Evolutionary conservation across 352 stramenopile species (phyloP), one percentile per base, ranked within the genome.

Genomic region (Peronospora farinosa): DNA sequence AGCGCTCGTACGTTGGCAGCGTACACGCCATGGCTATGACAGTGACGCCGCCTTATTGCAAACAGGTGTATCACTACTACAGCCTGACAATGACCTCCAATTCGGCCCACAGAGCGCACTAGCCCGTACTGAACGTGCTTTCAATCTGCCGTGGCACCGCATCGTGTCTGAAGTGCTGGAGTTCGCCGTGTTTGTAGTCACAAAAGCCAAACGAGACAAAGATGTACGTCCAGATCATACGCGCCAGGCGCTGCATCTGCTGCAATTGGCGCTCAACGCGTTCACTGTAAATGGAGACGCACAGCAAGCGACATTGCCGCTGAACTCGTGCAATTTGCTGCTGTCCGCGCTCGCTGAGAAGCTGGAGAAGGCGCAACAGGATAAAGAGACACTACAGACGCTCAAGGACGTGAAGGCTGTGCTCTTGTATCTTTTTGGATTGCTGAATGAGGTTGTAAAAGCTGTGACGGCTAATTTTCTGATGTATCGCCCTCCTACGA

Each of bases 401-500:
- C 51, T 89, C 3, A 43, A 55, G 11, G 76, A 88, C 31, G 77
- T 88, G 19, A 74, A 74, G 38, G 57, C 71, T 35, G 74, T 88
- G 27, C 74, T 91, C 15, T 32, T 72, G 1, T 84, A 75, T 31
- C 64, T 93, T 0, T 93, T 93, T 44, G 74, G 70, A 0, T 69
- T 89, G 16, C 41, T 61, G 4, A 30, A 30, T 2, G 40, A 53
- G 21, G 47, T 47, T 31, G 23, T 40, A 1, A 21, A 21, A 12
- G 15, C 60, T 7, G 40, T 33, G 9, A 52, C 56, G 7, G 54
- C 61, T 2, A 78, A 45, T 37, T 93, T 93, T 47, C 71, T 79
- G 36, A 73, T 88, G 52, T 93, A 90, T 54, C 81, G 84, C 15
- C 82, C 82, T 5, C 78, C 78, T 1, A 88, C 79, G 12, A 90